Evolutionary conservation across 495 filamentous ascomycete species (phyloP).

Genomic region (Neurospora sp.): DNA sequence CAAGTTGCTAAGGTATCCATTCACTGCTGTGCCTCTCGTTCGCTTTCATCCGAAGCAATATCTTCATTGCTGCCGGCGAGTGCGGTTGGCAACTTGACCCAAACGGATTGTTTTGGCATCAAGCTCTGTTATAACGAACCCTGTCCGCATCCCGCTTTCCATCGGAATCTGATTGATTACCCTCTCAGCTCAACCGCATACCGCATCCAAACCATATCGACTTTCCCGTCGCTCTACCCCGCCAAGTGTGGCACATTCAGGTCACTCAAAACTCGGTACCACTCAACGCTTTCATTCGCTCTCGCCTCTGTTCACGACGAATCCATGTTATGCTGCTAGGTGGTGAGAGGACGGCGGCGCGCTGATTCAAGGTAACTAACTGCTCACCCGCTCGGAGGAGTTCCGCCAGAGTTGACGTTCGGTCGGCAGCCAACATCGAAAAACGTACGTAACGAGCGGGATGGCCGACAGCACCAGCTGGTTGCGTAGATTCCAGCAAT

Average conservation of each 20-base stretch:
- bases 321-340: not conserved
- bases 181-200: not conserved
- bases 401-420: not conserved
- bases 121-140: not conserved
- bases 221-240: not conserved
- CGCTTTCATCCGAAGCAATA: not conserved
- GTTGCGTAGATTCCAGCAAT: conserved; percentile 18
- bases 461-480: conserved; percentile 24
- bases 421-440: not conserved
- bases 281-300: not conserved
- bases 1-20: not conserved
- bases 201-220: not conserved
- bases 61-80: not conserved
- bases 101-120: not conserved
- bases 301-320: not conserved
- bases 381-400: not conserved
- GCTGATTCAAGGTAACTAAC: not conserved
- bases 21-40: not conserved
- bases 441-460: not conserved
- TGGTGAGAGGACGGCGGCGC: not conserved
- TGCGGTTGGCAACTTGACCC: not conserved
- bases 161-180: not conserved
- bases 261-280: not conserved
- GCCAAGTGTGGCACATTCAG: not conserved
- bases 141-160: not conserved